A percentile compares a stretch with the other conserved stretches of the same genome.
Conservation (phyloP, 768 basidiomycete species). For the Sarcodon sp. region DNA sequence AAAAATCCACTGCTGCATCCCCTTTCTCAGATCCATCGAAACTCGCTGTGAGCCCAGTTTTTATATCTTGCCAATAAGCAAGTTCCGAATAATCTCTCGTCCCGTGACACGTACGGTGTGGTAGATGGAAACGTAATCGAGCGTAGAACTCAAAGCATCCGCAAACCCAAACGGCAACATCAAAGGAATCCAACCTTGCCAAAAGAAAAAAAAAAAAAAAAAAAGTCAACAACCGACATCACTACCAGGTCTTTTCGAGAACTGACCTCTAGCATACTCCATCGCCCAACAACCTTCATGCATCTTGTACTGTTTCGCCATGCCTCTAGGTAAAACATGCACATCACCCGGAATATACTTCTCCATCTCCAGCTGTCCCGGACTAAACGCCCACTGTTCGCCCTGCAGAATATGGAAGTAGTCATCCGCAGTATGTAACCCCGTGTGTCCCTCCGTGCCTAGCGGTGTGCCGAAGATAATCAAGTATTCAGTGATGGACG, state of each 20-base stretch:
- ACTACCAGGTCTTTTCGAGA: neutral
- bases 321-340: conserved; percentile 72
- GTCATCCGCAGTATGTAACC: conserved; percentile 92
- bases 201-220: neutral
- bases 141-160: conserved; percentile 77
- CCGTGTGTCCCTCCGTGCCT: conserved; percentile 94
- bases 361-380: conserved; percentile 79
- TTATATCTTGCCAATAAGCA: conserved; percentile 81
- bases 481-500: conserved; percentile 92
- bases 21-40: too few species aligned
- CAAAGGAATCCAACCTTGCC: conserved; percentile 86
- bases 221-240: neutral
- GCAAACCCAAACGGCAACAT: conserved; percentile 94
- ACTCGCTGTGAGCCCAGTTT: neutral
- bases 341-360: conserved; percentile 74
- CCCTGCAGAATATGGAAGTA: conserved; percentile 94
- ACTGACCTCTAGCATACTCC: conserved; percentile 84
- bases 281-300: conserved; percentile 92
- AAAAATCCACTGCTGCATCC: too few species aligned
- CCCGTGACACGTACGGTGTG: conserved; percentile 67
- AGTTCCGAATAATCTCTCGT: conserved; percentile 72
- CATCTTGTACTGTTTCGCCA: conserved; percentile 96
- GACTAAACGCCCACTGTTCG: conserved; percentile 86
- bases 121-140: conserved; percentile 77
- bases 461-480: conserved; percentile 94